phyloP scores from a whole-genome alignment of 768 basidiomycete species.

The Suillus spraguei region DNA sequence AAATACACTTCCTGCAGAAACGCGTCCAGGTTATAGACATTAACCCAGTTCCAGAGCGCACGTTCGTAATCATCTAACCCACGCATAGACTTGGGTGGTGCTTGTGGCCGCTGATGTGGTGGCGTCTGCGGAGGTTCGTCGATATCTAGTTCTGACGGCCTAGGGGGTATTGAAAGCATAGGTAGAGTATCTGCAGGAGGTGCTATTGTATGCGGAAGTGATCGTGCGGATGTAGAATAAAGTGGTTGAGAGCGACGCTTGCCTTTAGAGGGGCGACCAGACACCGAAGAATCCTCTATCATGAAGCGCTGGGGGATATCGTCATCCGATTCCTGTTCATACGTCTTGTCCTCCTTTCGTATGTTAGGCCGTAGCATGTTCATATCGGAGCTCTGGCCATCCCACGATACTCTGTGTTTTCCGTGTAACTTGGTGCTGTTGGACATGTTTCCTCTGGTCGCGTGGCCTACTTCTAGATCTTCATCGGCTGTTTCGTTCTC shows the following conservation, averaged over 20 bases:
- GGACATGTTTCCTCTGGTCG: slow-evolving; percentile 26
- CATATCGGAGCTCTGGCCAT: slow-evolving; percentile 56
- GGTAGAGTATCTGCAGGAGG: slow-evolving; percentile 38
- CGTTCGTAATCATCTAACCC: slow-evolving; percentile 85
- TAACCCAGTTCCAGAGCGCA: slow-evolving; percentile 99
- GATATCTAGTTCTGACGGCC: slow-evolving; percentile 63
- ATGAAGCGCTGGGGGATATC: slow-evolving; percentile 87
- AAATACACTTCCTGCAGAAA: slow-evolving; percentile 95
- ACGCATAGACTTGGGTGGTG: slow-evolving; percentile 51
- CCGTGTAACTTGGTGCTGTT: slow-evolving; percentile 42
- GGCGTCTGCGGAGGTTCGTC: slow-evolving; percentile 33
- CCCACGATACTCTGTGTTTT: slow-evolving; percentile 62
- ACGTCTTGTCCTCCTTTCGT: slow-evolving; percentile 62
- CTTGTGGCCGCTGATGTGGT: slow-evolving; percentile 22
- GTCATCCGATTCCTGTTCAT: slow-evolving; percentile 71
- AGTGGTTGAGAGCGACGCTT: slow-evolving; percentile 52
- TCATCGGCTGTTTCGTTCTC: slow-evolving; percentile 52
- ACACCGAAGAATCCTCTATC: slow-evolving; percentile 63
- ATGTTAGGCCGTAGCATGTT: slow-evolving; percentile 70
- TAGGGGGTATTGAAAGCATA: slow-evolving; percentile 55
- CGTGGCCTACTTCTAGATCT: slow-evolving; percentile 65
- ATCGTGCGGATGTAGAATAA: slow-evolving; percentile 49
- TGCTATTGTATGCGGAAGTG: slow-evolving; percentile 40
- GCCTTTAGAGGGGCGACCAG: slow-evolving; percentile 33
- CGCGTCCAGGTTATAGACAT: slow-evolving; percentile 94